phyloP scores from a whole-genome alignment of 2,329 filamentous ascomycete genomes.

The Zarea fungicola region DNA sequence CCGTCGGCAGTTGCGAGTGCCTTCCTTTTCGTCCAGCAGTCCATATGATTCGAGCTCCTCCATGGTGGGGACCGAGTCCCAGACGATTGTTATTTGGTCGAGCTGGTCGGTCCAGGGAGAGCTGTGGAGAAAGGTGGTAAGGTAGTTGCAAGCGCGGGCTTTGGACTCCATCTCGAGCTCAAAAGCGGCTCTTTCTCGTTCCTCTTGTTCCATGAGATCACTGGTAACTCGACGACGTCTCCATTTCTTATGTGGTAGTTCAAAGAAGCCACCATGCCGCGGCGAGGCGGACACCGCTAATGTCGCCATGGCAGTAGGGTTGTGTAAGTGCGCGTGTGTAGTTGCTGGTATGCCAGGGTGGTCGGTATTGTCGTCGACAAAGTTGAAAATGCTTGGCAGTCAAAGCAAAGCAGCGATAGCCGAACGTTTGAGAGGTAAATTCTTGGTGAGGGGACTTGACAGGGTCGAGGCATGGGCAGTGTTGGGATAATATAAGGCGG shows the following conservation, averaged over 20 bases:
- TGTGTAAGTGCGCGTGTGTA: background rate
- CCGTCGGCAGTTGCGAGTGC: slow-evolving; percentile 30
- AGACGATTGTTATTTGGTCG: slow-evolving; percentile 29
- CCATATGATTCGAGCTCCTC: slow-evolving; percentile 29
- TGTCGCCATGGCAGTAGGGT: background rate
- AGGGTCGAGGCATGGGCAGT: background rate
- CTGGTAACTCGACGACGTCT: slow-evolving; percentile 13
- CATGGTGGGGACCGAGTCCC: slow-evolving; percentile 29
- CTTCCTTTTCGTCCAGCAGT: slow-evolving; percentile 27
- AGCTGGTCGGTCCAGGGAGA: slow-evolving; percentile 26
- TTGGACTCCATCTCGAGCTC: slow-evolving; percentile 27
- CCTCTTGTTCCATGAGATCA: slow-evolving; percentile 15
- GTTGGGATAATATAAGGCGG: slow-evolving; percentile 12
- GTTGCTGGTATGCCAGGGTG: background rate
- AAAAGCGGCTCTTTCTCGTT: slow-evolving; percentile 20
- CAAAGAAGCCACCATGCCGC: slow-evolving; percentile 16
- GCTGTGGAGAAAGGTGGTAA: slow-evolving; percentile 25
- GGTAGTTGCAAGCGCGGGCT: slow-evolving; percentile 27
- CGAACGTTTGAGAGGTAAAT: background rate
- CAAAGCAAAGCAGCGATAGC: background rate
- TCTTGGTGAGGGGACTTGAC: background rate
- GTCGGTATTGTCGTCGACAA: background rate
- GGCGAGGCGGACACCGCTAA: slow-evolving; percentile 1
- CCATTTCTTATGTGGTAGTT: slow-evolving; percentile 20
- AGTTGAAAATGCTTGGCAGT: background rate